Evolutionary conservation across 2,329 filamentous ascomycete species (phyloP).

Genomic region (Aspergillus brasiliensis): DNA sequence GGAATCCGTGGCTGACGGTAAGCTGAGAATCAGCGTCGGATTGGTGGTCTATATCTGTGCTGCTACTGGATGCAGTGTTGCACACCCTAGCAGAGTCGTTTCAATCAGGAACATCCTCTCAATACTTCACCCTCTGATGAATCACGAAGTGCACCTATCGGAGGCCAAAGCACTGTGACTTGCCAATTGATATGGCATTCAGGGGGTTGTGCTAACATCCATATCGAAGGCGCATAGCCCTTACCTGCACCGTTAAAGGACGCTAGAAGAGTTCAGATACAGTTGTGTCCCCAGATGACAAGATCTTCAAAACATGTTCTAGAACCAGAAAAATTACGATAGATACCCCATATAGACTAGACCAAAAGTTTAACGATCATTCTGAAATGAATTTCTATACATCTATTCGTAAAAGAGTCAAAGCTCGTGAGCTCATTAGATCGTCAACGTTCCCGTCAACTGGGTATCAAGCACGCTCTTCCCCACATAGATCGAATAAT

Average conservation of each 20-base stretch:
- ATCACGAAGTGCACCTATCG: too few relatives aligned
- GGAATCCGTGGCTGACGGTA: background rate
- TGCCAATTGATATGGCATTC: too few relatives aligned
- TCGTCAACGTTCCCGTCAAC: conserved; percentile 4
- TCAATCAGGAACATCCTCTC: too few relatives aligned
- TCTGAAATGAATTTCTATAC: background rate
- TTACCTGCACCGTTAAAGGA: too few relatives aligned
- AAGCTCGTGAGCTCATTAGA: background rate
- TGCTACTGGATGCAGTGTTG: background rate
- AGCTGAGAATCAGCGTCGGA: background rate
- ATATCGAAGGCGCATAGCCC: too few relatives aligned
- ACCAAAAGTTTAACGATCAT: background rate
- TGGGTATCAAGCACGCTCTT: background rate
- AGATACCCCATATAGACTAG: background rate
- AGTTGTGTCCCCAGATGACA: too few relatives aligned
- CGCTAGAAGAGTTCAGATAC: too few relatives aligned
- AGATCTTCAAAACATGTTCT: background rate
- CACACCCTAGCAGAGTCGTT: too few relatives aligned
- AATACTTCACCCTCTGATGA: too few relatives aligned
- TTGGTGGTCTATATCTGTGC: background rate
- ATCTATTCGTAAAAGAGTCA: background rate
- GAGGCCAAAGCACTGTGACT: too few relatives aligned
- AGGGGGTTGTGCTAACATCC: too few relatives aligned
- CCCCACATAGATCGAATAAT: conserved; percentile 5
- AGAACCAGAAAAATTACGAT: background rate